Conservation (phyloP, 306 rosid genomes). For the Trifolium fragiferum region DNA sequence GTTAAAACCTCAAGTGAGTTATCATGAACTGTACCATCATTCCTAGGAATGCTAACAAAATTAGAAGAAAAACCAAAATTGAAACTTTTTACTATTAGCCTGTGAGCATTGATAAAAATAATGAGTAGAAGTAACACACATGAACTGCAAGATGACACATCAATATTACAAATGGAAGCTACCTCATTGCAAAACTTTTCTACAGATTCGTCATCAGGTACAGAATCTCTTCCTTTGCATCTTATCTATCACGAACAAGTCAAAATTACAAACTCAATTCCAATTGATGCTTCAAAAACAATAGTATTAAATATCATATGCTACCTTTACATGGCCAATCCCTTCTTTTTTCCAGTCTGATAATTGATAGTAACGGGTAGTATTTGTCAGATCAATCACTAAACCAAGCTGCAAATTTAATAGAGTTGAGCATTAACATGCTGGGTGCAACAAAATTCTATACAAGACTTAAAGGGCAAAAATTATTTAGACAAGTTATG, state of each 20-base stretch:
- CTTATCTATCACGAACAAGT: conserved; percentile 68
- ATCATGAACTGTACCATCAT: conserved; percentile 40
- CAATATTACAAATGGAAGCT: conserved; percentile 43
- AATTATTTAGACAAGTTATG: conserved; percentile 22
- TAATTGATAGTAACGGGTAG: conserved; percentile 77
- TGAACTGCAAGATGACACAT: conserved; percentile 18
- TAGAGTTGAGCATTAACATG: conserved; percentile 37
- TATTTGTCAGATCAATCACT: conserved; percentile 93
- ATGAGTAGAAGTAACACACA: conserved; percentile 19
- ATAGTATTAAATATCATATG: conserved; percentile 13
- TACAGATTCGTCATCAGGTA: conserved; percentile 86
- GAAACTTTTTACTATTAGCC: conserved; percentile 12
- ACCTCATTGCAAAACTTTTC: conserved; percentile 78
- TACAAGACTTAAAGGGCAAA: conserved; percentile 16
- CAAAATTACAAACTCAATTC: conserved; percentile 25
- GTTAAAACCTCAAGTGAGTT: conserved; percentile 47
- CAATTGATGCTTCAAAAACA: conserved; percentile 37
- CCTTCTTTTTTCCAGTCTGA: conserved; percentile 87
- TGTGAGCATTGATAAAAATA: conserved; percentile 27
- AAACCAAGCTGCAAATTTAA: conserved; percentile 85
- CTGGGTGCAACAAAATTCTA: conserved; percentile 31
- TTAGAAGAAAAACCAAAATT: neutral
- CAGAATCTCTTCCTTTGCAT: conserved; percentile 88
- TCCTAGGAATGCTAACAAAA: conserved; percentile 24
- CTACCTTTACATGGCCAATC: conserved; percentile 82